A percentile compares a stretch with the other conserved stretches of the same genome.
These are phyloP conservation scores for Amaranthus tricolor DNA, from an alignment of 179 eudicot genomes.

Conservation along the genomic window DNA sequence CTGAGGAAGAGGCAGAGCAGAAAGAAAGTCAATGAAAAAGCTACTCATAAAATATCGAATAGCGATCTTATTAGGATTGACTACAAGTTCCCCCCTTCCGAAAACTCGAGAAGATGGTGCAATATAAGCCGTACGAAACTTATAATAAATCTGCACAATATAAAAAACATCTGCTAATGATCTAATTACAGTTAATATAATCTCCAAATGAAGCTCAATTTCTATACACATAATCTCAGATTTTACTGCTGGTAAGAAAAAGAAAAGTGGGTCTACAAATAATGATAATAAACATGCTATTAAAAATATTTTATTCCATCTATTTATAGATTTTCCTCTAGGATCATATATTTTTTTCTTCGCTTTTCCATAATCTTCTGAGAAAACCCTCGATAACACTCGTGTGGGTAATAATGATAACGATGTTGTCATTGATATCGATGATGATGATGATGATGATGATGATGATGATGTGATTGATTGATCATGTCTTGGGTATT, in stretches of 20 bases:
- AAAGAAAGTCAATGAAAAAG: constrained; percentile 60
- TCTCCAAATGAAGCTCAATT: constrained; percentile 35
- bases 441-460: neutral
- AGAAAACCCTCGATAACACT: constrained; percentile 36
- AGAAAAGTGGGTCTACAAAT: constrained; percentile 79
- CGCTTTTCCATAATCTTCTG: constrained; percentile 34
- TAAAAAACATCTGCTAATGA: constrained; percentile 56
- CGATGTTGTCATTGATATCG: neutral
- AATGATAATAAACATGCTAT: constrained; percentile 59
- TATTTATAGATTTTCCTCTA: constrained; percentile 39
- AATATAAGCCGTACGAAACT: constrained; percentile 73
- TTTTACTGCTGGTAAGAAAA: constrained; percentile 46
- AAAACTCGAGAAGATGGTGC: constrained; percentile 65
- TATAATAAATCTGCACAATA: constrained; percentile 50
- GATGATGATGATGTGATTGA: neutral
- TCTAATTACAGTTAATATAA: constrained; percentile 43
- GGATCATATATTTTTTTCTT: constrained; percentile 63
- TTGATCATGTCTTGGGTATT: neutral
- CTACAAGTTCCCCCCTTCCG: constrained; percentile 82
- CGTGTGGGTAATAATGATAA: constrained; percentile 13
- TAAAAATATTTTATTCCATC: constrained; percentile 76
- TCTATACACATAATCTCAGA: constrained; percentile 42
- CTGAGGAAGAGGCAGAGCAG: constrained; percentile 88
- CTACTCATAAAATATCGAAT: constrained; percentile 43
- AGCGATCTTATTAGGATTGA: constrained; percentile 52